Conservation (phyloP, 257 asterid genomes). For the Penstemon newberryi region DNA sequence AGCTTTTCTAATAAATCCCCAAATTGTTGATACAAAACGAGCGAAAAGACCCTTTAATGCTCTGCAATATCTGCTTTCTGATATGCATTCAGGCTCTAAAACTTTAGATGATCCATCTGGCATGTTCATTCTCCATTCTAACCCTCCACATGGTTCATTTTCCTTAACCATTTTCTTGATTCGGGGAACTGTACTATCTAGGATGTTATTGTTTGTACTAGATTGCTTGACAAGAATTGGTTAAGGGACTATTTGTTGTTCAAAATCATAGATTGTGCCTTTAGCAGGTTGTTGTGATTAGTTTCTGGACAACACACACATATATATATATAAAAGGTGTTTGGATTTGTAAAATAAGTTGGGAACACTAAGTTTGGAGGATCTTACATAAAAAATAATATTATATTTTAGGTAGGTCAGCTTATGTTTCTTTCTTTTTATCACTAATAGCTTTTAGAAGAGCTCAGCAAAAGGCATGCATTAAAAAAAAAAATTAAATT, state of each 20-base stretch:
- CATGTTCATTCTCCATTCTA: slow-evolving; percentile 69
- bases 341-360: slow-evolving; percentile 23
- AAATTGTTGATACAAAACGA: slow-evolving; percentile 27
- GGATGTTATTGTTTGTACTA: too few relatives aligned
- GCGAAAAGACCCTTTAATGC: slow-evolving; percentile 25
- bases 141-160: slow-evolving; percentile 32
- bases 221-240: not conserved
- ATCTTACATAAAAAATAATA: slow-evolving; percentile 27
- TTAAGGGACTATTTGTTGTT: slow-evolving; percentile 21
- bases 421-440: slow-evolving; percentile 25
- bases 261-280: slow-evolving; percentile 33
- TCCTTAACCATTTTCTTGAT: slow-evolving; percentile 38
- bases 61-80: slow-evolving; percentile 17
- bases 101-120: slow-evolving; percentile 47
- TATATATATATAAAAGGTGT: slow-evolving; percentile 32
- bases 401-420: slow-evolving; percentile 47
- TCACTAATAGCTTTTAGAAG: slow-evolving; percentile 26
- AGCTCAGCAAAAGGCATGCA: slow-evolving; percentile 25
- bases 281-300: slow-evolving; percentile 31
- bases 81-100: slow-evolving; percentile 35
- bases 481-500: slow-evolving; percentile 35
- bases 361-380: slow-evolving; percentile 13
- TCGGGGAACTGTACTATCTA: not conserved
- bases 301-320: slow-evolving; percentile 28
- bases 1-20: slow-evolving; percentile 52